Evolutionary conservation across 306 rosid species (phyloP), one percentile per base, ranked within the genome.

Genomic region (Sechiopsis laciniata): DNA sequence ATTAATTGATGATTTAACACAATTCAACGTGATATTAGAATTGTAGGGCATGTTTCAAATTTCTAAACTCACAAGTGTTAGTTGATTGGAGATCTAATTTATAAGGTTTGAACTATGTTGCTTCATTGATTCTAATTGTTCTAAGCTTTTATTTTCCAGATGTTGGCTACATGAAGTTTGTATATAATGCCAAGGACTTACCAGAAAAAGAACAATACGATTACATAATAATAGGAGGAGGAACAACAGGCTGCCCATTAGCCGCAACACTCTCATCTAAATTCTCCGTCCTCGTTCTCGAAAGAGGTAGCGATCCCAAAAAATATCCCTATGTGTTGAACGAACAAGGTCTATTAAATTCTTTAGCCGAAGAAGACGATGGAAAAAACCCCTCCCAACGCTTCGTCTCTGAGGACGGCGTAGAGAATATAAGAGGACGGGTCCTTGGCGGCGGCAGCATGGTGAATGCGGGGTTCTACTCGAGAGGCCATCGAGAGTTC

Each of bases 191-290:
- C 5, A 68, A 17, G 2, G 76, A 76, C 5, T 53, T 54, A 13
- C 70, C 77, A 0, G 16, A 2, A 12, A 35, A 53, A 56, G 77
- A 72, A 40, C 72, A 59, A 6, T 79, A 83, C 10, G 83, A 83
- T 61, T 83, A 79, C 77, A 79, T 83, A 15, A 67, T 83, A 5
- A 14, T 83, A 5, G 86, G 86, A 7, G 86, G 86, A n/a, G 86
- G 86, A 12, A 76, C 81, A 0, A 67, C 83, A 2, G 83, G 86
- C 8, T 83, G 79, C 14, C 81, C 86, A n/a, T 45, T 79, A 57
- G 83, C 83, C 0, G 67, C 86, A 20, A 79, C 86, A 10, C 29
- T 83, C 10, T 79, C 86, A 6, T 22, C 54, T 21, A 77, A 77
- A 0, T 77, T 72, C 54, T 42, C 45, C 0, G 81, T 83, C 0